Conservation (phyloP, 306 rosid species). For the Rubus idaeus region DNA sequence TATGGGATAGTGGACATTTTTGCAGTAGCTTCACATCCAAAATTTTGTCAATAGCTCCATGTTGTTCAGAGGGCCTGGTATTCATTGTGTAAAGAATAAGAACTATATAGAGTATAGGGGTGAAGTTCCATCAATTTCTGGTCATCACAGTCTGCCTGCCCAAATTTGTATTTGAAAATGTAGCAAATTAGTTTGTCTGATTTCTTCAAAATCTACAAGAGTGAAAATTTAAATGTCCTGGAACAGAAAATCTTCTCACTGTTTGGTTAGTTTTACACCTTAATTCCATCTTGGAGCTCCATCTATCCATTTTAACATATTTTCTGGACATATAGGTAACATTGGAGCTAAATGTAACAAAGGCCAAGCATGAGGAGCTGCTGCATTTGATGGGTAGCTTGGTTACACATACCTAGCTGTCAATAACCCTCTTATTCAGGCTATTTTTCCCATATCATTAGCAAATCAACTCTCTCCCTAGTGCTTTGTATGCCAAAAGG, state of each 20-base stretch:
- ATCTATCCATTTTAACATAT: conserved; percentile 16
- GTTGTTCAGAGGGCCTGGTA: not conserved
- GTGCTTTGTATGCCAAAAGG: conserved; percentile 12
- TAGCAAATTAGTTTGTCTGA: not conserved
- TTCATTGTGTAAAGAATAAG: not conserved
- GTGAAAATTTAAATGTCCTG: not conserved
- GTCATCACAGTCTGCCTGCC: not conserved
- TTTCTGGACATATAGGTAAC: conserved; percentile 49
- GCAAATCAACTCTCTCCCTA: not conserved
- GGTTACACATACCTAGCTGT: conserved; percentile 38
- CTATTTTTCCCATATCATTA: not conserved
- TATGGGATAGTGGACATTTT: not conserved
- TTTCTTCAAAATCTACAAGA: not conserved
- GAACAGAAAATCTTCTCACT: not conserved
- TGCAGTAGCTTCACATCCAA: not conserved
- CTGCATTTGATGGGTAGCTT: conserved; percentile 39
- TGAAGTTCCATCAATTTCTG: not conserved
- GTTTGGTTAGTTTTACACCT: not conserved
- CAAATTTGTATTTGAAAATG: not conserved
- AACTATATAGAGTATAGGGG: not conserved
- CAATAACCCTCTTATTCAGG: not conserved
- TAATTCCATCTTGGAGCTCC: not conserved
- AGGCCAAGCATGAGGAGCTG: conserved; percentile 62
- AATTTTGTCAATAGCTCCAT: not conserved
- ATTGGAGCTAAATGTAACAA: conserved; percentile 61